phyloP scores from a whole-genome alignment of 2,329 filamentous ascomycete genomes.

The Cladosporium velox region DNA sequence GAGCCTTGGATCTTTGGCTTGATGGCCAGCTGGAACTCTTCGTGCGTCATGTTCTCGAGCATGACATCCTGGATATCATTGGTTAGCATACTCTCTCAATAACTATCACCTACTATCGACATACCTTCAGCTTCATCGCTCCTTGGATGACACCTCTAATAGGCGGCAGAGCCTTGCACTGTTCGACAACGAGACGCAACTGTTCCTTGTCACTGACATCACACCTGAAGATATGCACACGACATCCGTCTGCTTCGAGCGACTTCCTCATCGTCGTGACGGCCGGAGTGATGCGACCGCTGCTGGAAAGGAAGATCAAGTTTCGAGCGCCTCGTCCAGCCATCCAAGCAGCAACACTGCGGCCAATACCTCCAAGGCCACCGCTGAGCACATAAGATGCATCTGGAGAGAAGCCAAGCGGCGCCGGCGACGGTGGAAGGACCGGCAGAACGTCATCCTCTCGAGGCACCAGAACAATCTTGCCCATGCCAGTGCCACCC shows the following conservation, averaged over 20 bases:
- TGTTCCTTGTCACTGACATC: conserved; percentile 7
- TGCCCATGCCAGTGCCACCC: conserved; percentile 28
- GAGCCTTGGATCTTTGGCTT: conserved; percentile 35
- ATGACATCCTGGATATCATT: conserved; percentile 33
- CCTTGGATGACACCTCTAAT: conserved; percentile 32
- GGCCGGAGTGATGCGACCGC: neutral
- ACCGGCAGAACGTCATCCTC: neutral
- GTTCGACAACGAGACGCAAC: neutral
- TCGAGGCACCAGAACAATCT: conserved; percentile 24
- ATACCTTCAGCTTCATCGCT: conserved; percentile 27
- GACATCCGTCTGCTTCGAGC: neutral
- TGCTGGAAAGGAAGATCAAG: conserved; percentile 6
- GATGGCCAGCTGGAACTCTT: conserved; percentile 24
- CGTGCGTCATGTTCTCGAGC: conserved; percentile 31
- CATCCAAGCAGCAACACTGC: neutral
- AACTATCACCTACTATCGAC: neutral
- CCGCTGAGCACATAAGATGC: conserved; percentile 3
- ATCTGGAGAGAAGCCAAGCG: neutral
- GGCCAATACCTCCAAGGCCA: conserved; percentile 14
- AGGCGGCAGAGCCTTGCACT: neutral
- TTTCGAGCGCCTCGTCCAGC: neutral
- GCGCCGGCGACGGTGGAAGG: neutral
- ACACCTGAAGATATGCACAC: neutral
- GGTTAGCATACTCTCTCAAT: neutral
- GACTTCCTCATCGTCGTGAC: neutral